Percentiles rank a stretch among this genome's conserved stretches.
Evolutionary conservation across 2,329 filamentous ascomycete genomes (phyloP).

Genomic region (Cytospora mali): DNA sequence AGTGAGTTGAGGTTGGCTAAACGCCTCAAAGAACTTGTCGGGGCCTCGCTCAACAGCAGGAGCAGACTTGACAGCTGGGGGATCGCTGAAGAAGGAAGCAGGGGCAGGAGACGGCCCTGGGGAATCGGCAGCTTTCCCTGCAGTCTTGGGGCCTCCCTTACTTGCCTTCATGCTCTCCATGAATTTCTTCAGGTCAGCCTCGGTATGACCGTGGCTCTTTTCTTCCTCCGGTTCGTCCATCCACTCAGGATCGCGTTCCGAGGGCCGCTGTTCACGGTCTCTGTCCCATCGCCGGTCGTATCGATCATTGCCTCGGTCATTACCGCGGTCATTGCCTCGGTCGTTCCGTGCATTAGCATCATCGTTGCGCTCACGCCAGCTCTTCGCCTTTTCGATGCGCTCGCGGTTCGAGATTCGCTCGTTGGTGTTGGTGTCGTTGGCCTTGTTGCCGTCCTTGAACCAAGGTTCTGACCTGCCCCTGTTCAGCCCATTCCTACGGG

Average conservation of each 20-base stretch:
- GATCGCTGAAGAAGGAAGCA: conserved; percentile 34
- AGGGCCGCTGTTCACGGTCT: conserved; percentile 54
- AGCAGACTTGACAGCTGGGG: conserved; percentile 54
- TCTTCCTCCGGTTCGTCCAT: conserved; percentile 75
- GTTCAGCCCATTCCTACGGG: conserved; percentile 65
- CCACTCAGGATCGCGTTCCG: conserved; percentile 88
- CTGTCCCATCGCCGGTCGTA: conserved; percentile 59
- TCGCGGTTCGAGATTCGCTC: conserved; percentile 49
- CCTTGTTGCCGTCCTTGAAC: conserved; percentile 58
- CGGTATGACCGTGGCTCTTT: conserved; percentile 71
- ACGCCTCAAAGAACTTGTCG: conserved; percentile 76
- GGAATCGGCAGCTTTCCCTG: conserved; percentile 37
- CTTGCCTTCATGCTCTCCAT: conserved; percentile 86
- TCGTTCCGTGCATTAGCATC: conserved; percentile 53
- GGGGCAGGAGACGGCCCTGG: conserved; percentile 31
- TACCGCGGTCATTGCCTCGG: conserved; percentile 56
- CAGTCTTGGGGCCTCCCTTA: conserved; percentile 43
- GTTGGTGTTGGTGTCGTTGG: conserved; percentile 34
- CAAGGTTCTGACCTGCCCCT: conserved; percentile 74
- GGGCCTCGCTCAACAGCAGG: conserved; percentile 67
- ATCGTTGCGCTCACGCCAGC: conserved; percentile 60
- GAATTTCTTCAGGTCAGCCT: conserved; percentile 92
- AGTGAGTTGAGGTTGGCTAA: conserved; percentile 41
- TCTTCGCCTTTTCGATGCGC: conserved; percentile 60
- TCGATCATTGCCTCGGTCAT: conserved; percentile 60